A percentile compares a stretch with the other conserved stretches of the same genome.
These are phyloP conservation scores for Novymonas esmeraldas DNA, from an alignment of 208 protist genomes.

Conservation along the genomic window DNA sequence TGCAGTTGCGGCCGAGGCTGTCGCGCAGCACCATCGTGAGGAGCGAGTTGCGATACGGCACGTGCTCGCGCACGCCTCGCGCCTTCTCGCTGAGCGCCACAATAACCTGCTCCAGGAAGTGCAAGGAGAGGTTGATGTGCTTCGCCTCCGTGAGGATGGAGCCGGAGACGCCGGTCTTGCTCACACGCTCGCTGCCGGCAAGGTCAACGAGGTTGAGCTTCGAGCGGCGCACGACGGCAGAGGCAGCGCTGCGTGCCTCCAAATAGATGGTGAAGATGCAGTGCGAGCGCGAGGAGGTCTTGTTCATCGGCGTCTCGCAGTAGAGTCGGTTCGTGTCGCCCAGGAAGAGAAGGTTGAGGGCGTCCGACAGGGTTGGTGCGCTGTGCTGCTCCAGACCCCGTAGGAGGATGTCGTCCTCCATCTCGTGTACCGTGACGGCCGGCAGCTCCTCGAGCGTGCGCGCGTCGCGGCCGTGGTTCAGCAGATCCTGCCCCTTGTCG, in stretches of 20 bases:
- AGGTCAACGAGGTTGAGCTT: constrained; percentile 93
- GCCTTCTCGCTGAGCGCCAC: constrained; percentile 83
- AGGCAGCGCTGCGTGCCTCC: constrained; percentile 54
- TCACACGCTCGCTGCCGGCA: constrained; percentile 92
- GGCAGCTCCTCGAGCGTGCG: constrained; percentile 73
- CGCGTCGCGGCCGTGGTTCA: constrained; percentile 91
- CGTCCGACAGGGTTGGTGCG: constrained; percentile 73
- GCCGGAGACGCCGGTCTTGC: constrained; percentile 84
- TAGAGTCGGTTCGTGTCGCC: constrained; percentile 88
- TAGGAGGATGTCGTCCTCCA: constrained; percentile 68
- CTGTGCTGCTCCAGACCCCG: constrained; percentile 64
- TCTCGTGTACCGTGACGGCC: constrained; percentile 66
- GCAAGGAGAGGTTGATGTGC: constrained; percentile 93
- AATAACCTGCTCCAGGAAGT: constrained; percentile 90
- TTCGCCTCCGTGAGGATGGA: constrained; percentile 76
- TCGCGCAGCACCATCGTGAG: constrained; percentile 95
- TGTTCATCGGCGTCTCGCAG: constrained; percentile 94
- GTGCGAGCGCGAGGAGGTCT: constrained; percentile 92
- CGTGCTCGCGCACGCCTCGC: constrained; percentile 84
- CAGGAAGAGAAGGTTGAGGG: constrained; percentile 84
- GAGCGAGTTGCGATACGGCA: constrained; percentile 95
- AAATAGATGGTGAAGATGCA: constrained; percentile 90
- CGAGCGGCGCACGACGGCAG: constrained; percentile 57
- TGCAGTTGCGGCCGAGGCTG: constrained; percentile 96
- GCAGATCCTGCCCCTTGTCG: constrained; percentile 89